Conservation (phyloP, 192 early-diverging fungal species). For the Spinellus fusiger region DNA sequence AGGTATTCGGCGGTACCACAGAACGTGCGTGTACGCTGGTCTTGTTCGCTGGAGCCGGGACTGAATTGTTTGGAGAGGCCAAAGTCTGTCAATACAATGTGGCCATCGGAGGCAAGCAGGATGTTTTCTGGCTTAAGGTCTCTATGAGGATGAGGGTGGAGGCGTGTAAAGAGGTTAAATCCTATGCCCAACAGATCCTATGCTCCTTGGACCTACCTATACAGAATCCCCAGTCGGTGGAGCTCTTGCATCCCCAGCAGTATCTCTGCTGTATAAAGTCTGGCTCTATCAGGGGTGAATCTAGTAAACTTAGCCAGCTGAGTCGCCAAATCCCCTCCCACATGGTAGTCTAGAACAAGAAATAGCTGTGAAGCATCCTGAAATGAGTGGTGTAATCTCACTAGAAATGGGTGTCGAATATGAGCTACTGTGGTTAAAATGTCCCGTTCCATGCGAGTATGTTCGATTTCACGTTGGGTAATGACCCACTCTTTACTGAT, state of each 20-base stretch:
- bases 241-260: conserved; percentile 81
- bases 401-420: conserved; percentile 84
- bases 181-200: not conserved
- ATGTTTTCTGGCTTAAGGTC: conserved; percentile 77
- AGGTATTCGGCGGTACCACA: conserved; percentile 78
- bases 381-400: conserved; percentile 87
- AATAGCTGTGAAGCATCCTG: conserved; percentile 81
- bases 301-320: conserved; percentile 54
- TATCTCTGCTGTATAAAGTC: conserved; percentile 87
- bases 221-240: conserved; percentile 84
- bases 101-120: conserved; percentile 66
- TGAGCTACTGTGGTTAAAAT: conserved; percentile 53
- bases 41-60: not conserved
- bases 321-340: conserved; percentile 88
- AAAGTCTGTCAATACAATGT: conserved; percentile 88
- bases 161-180: not conserved
- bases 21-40: conserved; percentile 44
- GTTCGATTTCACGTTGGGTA: conserved; percentile 64
- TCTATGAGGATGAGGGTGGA: conserved; percentile 11
- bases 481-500: conserved; percentile 58
- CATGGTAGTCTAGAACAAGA: conserved; percentile 85
- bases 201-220: conserved; percentile 27
- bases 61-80: conserved; percentile 72
- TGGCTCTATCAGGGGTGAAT: conserved; percentile 63
- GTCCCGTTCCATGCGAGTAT: conserved; percentile 78